A percentile compares a stretch with the other conserved stretches of the same genome.
phyloP scores from a whole-genome alignment of 1,139 yeast species.

The Candida albicans region DNA sequence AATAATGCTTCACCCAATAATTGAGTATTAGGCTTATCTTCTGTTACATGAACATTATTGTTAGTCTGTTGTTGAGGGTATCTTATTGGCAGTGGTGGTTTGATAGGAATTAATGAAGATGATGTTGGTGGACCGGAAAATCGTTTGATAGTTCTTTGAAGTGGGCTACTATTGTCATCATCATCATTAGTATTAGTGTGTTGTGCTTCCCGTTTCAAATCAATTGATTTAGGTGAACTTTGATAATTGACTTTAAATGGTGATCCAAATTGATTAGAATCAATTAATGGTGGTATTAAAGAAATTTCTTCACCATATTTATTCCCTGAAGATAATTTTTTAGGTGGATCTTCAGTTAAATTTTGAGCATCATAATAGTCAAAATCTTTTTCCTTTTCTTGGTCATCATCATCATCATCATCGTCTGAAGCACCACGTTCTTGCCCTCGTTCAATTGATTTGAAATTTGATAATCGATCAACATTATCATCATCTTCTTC shows the following conservation, averaged over 20 bases:
- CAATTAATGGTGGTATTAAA: conserved; percentile 15
- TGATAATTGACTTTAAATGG: conserved; percentile 33
- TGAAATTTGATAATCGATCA: conserved; percentile 8
- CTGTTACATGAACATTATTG: too few relatives aligned
- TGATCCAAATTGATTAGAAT: conserved; percentile 27
- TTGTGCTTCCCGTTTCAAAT: neutral
- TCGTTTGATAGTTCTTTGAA: neutral
- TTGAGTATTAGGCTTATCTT: conserved; percentile 1
- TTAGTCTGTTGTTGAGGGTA: neutral
- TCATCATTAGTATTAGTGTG: too few relatives aligned
- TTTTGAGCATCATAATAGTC: conserved; percentile 26
- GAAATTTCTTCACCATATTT: conserved; percentile 34
- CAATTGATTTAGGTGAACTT: conserved; percentile 8
- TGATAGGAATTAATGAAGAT: neutral
- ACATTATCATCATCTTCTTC: conserved; percentile 9
- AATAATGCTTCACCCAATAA: conserved; percentile 64
- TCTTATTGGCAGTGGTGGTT: conserved; percentile 9
- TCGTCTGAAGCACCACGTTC: conserved; percentile 7
- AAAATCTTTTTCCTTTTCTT: conserved; percentile 13
- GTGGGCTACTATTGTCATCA: too few relatives aligned
- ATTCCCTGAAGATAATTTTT: conserved; percentile 19
- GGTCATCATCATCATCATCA: conserved; percentile 10
- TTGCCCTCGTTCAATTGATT: conserved; percentile 4
- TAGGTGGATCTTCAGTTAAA: conserved; percentile 29
- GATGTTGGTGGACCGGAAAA: neutral